phyloP scores from a whole-genome alignment of 208 protist genomes.

The Crithidia thermophila region DNA sequence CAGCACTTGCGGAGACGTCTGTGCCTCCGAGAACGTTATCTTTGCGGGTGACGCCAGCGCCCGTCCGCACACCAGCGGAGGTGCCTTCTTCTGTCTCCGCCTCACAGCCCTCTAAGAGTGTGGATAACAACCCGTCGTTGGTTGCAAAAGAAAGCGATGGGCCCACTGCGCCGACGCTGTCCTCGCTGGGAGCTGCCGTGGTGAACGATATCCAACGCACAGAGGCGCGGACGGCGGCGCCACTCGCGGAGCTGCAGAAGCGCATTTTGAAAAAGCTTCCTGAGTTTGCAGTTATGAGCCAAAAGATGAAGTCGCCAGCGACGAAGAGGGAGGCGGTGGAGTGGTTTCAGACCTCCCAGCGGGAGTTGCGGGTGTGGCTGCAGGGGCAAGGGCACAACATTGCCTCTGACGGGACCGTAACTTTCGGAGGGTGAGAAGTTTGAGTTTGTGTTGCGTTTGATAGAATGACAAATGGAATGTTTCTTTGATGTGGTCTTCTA shows the following conservation, averaged over 20 bases:
- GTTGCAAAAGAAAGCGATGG: background rate
- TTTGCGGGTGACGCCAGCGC: background rate
- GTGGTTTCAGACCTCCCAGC: slow-evolving; percentile 70
- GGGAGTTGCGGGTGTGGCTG: slow-evolving; percentile 50
- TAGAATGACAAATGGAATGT: background rate
- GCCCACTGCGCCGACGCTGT: slow-evolving; percentile 7
- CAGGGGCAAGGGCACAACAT: slow-evolving; percentile 55
- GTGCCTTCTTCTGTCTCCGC: background rate
- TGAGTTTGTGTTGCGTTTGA: background rate
- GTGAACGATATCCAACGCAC: slow-evolving; percentile 17
- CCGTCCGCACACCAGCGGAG: background rate
- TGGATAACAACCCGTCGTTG: background rate
- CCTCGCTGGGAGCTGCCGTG: slow-evolving; percentile 17
- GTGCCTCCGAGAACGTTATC: background rate
- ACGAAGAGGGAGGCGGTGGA: slow-evolving; percentile 55
- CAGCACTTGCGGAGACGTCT: background rate
- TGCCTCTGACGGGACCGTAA: slow-evolving; percentile 58
- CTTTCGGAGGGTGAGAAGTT: slow-evolving; percentile 30
- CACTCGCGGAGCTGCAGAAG: slow-evolving; percentile 67
- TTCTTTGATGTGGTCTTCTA: background rate
- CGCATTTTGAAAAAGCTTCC: slow-evolving; percentile 71
- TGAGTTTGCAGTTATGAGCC: slow-evolving; percentile 55
- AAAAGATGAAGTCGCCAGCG: slow-evolving; percentile 50
- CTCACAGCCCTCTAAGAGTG: background rate
- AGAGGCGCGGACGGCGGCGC: slow-evolving; percentile 26